A percentile compares a stretch with the other conserved stretches of the same genome.
These are phyloP conservation scores for Aspergillus phoenicis DNA, from an alignment of 2,329 filamentous ascomycete genomes.

Conservation along the genomic window DNA sequence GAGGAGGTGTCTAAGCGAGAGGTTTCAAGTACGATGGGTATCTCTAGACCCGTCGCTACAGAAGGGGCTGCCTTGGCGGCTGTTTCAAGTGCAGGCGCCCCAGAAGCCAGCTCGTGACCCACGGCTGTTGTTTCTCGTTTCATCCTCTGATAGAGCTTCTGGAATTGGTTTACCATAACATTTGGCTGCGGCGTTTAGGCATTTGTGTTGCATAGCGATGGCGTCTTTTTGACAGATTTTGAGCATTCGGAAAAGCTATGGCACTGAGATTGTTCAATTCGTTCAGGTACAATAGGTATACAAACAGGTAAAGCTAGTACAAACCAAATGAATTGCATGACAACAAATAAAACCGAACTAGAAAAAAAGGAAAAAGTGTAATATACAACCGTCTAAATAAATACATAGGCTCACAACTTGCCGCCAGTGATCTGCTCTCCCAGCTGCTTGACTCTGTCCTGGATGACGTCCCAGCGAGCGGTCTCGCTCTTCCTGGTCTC, in stretches of 20 bases:
- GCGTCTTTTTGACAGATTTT: conserved; percentile 15
- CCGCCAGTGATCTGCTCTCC: conserved; percentile 69
- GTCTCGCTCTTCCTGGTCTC: conserved; percentile 36
- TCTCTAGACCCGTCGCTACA: conserved; percentile 29
- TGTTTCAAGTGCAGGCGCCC: conserved; percentile 5
- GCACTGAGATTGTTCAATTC: conserved; percentile 4
- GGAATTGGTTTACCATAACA: not conserved
- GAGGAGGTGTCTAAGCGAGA: conserved; percentile 62
- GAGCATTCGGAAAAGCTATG: not conserved
- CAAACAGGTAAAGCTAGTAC: conserved; percentile 16
- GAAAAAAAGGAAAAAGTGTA: conserved; percentile 16
- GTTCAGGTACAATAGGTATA: conserved; percentile 19
- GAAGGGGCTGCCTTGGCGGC: conserved; percentile 35
- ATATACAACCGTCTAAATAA: conserved; percentile 25
- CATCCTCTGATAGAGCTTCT: not conserved
- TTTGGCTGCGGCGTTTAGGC: not conserved
- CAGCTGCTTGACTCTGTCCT: conserved; percentile 64
- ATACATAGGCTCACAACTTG: conserved; percentile 50
- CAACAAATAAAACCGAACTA: conserved; percentile 12
- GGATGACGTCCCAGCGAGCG: conserved; percentile 48
- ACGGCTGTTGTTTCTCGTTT: not conserved
- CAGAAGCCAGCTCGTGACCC: not conserved
- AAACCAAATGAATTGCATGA: conserved; percentile 7
- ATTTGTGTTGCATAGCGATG: conserved; percentile 16
- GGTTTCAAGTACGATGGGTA: conserved; percentile 20